Percentiles rank a stretch among this genome's conserved stretches.
Evolutionary conservation across 192 early-diverging fungal genomes (phyloP).

Genomic region (Phlyctochytrium bullatum): DNA sequence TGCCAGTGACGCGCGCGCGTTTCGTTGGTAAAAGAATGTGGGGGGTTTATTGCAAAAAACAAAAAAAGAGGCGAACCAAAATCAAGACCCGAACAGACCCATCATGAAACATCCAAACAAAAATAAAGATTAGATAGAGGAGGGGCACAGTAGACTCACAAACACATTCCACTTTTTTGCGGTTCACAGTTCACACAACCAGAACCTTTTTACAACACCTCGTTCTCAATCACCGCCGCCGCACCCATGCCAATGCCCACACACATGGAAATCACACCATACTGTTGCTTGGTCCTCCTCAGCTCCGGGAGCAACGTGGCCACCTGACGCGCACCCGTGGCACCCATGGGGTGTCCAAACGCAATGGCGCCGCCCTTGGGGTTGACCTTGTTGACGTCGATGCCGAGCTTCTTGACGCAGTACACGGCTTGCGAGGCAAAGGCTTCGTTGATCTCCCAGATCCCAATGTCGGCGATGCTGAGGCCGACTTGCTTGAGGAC

Average conservation of each 20-base stretch:
- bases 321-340: constrained; percentile 94
- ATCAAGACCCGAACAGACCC: too few relatives aligned
- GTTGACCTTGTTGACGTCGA: constrained; percentile 91
- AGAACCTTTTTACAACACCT: constrained; percentile 39
- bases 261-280: constrained; percentile 90
- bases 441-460: constrained; percentile 96
- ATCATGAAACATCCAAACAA: too few relatives aligned
- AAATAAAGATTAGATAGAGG: too few relatives aligned
- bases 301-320: constrained; percentile 92
- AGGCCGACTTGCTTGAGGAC: constrained; percentile 80
- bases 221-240: constrained; percentile 80
- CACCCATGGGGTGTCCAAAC: constrained; percentile 84
- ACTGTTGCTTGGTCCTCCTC: constrained; percentile 77
- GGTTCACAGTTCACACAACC: too few relatives aligned
- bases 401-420: constrained; percentile 82
- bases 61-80: too few relatives aligned
- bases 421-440: constrained; percentile 97
- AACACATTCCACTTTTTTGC: too few relatives aligned
- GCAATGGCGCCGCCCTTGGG: constrained; percentile 98
- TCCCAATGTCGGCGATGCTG: constrained; percentile 72
- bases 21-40: too few relatives aligned
- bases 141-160: too few relatives aligned
- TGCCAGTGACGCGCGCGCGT: too few relatives aligned
- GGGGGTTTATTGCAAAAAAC: too few relatives aligned
- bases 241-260: constrained; percentile 90